Evolutionary conservation across 2,329 filamentous ascomycete species (phyloP), one percentile per base, ranked within the genome.

Genomic region (Hypoxylon sp.): DNA sequence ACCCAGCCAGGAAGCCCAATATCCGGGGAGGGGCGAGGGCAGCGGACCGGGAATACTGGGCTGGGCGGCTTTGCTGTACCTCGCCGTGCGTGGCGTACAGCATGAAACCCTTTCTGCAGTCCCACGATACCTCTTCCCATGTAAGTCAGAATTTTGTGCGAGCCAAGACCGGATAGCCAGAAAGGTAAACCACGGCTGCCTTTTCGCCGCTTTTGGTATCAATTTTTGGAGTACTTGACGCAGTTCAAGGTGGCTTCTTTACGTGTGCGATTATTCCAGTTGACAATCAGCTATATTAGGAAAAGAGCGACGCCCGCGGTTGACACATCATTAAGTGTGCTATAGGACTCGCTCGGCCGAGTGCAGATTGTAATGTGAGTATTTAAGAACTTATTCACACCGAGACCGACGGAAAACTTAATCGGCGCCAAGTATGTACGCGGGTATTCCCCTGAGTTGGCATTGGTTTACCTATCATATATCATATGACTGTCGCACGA

Each of bases 51-150:
- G 39, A 49, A 54, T 57, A 50, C 51, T 28, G 17, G 39, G 51
- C 24, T 46, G 32, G 32, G 37, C 54, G 49, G 56, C 28, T n/a
- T 47, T 49, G 20, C 46, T 64, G 60, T 50, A 48, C 39, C 24
- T 58, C 20, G 53, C 41, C 54, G 56, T 56, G 17, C 17, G 56
- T 58, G 56, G 59, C 34, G 56, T 26, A 53, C 65, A 26, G 49
- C 59, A 63, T 59, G 55, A 55, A 37, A 60, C 55, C 65, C 65
- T 59, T 65, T 34, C 37, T 59, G 51, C 52, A 56, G 58, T 51
- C 30, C 24, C 58, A 50, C 56, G 43, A 53, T 39, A 39, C 20
- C 22, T n/a, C 30, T 47, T n/a, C 50, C 19, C 41, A 30, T 34
- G 37, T 34, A 32, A 26, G 49, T 44, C 47, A 47, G 41, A 47